Base-by-base conservation (phyloP, 441 rosid species). In the Pelargonium myrrhifolium region DNA sequence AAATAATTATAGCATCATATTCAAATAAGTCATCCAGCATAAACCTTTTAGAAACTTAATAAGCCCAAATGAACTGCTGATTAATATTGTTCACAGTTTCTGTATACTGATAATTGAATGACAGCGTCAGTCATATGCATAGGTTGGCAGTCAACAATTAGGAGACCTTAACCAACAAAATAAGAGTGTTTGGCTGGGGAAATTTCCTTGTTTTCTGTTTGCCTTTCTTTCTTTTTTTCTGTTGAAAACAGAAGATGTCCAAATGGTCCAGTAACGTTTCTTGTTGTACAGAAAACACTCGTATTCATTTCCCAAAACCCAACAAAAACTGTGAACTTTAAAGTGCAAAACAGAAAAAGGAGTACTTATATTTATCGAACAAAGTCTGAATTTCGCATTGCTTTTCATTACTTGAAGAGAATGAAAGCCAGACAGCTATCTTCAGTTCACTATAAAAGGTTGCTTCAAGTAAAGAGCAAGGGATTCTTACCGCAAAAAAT, bases 401-500 rank as follows among this genome's bases (percentile, higher is more conserved):
- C 9, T 6, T 17, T 7, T 17, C 21, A 17, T 17, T 53, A 53
- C 59, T 53, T 53, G 24, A 53, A 17, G 22, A 17, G 59, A 17
- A 53, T 53, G 22, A 18, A 53, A 24, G 9, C 22, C 59, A 53
- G 6, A 3, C 26, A 17, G 59, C 59, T 53, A 53, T 1, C 10
- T 1, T 51, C 37, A 69, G 42, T 60, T 28, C 21, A 22, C 12
- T 39, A 14, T 3, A 35, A 22, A 62, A 73, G 59, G 28, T 17
- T 10, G 28, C 20, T 66, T 56, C 51, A 47, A 61, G 40, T 47
- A 45, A 60, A 17, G 65, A 47, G 35, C 35, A 72, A 61, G 17
- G 63, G 81, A 70, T 74, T 61, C 92, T 86, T 85, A 93, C 99
- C 20, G 99, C 99, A 71, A 94, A 94, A 84, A 91, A 91, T 37